phyloP scores from a whole-genome alignment of 768 basidiomycete species.

The Lactifluus volemus region DNA sequence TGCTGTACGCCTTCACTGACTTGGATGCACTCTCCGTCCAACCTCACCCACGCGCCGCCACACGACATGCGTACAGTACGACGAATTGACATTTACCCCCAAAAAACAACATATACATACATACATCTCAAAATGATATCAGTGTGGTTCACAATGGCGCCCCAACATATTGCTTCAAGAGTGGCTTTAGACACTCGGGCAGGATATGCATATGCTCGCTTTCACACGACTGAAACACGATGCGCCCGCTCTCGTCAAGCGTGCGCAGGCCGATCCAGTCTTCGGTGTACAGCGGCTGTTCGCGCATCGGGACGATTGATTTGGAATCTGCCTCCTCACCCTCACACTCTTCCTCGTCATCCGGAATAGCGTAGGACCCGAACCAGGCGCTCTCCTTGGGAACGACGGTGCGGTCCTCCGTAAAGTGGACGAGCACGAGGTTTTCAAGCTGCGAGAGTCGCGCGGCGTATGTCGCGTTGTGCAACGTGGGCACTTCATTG shows the following conservation, averaged over 20 bases:
- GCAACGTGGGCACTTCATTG: slow-evolving; percentile 52
- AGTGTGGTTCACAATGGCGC: neutral
- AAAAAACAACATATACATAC: too few species aligned
- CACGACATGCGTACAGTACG: too few species aligned
- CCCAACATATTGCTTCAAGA: slow-evolving; percentile 26
- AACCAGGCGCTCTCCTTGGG: slow-evolving; percentile 88
- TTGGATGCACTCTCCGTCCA: too few species aligned
- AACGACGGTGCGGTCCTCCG: slow-evolving; percentile 64
- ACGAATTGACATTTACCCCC: too few species aligned
- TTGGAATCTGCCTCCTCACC: slow-evolving; percentile 18
- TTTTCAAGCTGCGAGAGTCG: slow-evolving; percentile 55
- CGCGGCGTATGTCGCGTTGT: slow-evolving; percentile 50
- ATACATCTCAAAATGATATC: too few species aligned
- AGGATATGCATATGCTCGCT: slow-evolving; percentile 71
- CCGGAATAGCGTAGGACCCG: slow-evolving; percentile 49
- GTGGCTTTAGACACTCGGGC: slow-evolving; percentile 26
- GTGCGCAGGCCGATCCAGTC: slow-evolving; percentile 75
- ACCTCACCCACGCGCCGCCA: too few species aligned
- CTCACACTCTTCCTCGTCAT: slow-evolving; percentile 11
- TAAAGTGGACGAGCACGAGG: slow-evolving; percentile 68
- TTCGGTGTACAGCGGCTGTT: slow-evolving; percentile 62
- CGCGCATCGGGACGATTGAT: slow-evolving; percentile 57
- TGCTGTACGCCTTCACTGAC: too few species aligned
- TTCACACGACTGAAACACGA: slow-evolving; percentile 54
- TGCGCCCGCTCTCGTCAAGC: slow-evolving; percentile 56